Conservation (phyloP, 2,329 filamentous ascomycete genomes). For the Hymenoscyphus repandus region DNA sequence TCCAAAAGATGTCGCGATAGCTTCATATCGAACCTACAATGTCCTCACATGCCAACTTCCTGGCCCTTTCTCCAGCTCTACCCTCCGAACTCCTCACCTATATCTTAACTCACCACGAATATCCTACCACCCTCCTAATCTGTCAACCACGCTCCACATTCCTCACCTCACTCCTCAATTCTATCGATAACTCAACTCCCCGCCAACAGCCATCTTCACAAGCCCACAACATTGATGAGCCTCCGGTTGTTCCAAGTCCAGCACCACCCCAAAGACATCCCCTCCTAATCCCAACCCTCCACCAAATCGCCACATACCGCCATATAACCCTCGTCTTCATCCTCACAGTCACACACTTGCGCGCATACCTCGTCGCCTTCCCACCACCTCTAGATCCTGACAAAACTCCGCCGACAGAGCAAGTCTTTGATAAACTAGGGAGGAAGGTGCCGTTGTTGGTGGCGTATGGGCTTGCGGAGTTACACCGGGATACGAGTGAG, state of each 20-base stretch:
- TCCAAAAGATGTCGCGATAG: neutral
- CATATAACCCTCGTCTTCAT: slow-evolving; percentile 68
- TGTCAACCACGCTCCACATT: slow-evolving; percentile 64
- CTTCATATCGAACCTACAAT: neutral
- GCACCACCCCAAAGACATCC: slow-evolving; percentile 28
- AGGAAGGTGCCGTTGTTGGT: slow-evolving; percentile 43
- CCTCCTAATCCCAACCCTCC: slow-evolving; percentile 60
- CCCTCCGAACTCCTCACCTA: slow-evolving; percentile 60
- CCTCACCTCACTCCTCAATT: slow-evolving; percentile 49
- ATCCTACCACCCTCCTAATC: slow-evolving; percentile 64
- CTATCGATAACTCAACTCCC: slow-evolving; percentile 32
- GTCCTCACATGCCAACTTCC: neutral
- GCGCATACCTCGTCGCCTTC: slow-evolving; percentile 63
- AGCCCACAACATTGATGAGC: slow-evolving; percentile 5
- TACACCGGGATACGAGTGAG: slow-evolving; percentile 64
- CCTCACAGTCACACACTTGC: slow-evolving; percentile 70
- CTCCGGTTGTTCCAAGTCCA: slow-evolving; percentile 1
- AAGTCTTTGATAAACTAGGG: slow-evolving; percentile 14
- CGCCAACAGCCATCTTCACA: neutral
- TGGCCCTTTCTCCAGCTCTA: slow-evolving; percentile 47
- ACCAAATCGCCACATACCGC: slow-evolving; percentile 62
- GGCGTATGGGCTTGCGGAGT: slow-evolving; percentile 58
- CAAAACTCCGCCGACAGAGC: slow-evolving; percentile 3
- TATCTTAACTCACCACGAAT: slow-evolving; percentile 50
- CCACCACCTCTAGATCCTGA: slow-evolving; percentile 2